These are phyloP conservation scores for Actinomortierella ambigua DNA, from an alignment of 371 early-diverging fungal species.

Conservation along the genomic window DNA sequence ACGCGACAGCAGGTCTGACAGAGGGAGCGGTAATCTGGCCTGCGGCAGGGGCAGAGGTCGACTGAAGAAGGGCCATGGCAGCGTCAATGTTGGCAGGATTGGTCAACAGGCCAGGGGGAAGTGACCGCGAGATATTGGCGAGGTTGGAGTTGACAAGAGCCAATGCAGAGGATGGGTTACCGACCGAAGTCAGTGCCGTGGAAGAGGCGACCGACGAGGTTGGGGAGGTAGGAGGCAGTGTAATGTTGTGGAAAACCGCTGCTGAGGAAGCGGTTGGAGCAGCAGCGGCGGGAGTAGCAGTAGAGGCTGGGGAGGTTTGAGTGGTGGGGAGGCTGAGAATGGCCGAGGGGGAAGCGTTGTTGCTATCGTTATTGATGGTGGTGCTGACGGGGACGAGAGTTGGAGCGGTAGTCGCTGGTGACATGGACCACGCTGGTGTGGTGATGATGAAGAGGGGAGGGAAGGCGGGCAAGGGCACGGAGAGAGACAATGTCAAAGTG, in stretches of 20 bases:
- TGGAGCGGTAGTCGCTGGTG: no score
- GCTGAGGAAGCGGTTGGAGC: slow-evolving; percentile 5
- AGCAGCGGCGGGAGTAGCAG: slow-evolving; percentile 8
- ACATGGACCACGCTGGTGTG: background rate
- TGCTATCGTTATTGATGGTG: slow-evolving; percentile 2
- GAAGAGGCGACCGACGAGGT: slow-evolving; percentile 17
- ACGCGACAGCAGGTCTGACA: slow-evolving; percentile 3
- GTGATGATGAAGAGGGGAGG: slow-evolving; percentile 1
- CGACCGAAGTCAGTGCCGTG: slow-evolving; percentile 17
- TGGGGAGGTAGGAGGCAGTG: slow-evolving; percentile 16
- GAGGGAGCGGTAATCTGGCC: background rate
- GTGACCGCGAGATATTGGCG: background rate
- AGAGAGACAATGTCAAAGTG: background rate
- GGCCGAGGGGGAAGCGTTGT: background rate
- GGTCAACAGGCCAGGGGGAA: slow-evolving; percentile 10
- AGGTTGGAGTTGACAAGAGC: background rate
- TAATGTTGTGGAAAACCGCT: slow-evolving; percentile 2
- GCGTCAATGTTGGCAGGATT: slow-evolving; percentile 1
- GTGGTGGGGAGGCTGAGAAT: slow-evolving; percentile 17
- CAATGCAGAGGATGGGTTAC: background rate
- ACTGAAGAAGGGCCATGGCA: slow-evolving; percentile 1
- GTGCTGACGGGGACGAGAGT: background rate
- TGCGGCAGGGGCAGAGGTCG: background rate
- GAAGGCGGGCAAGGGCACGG: background rate
- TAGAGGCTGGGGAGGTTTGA: slow-evolving; percentile 1